These are phyloP conservation scores for Populus tremula DNA, from an alignment of 345 rosid species.

Conservation along the genomic window DNA sequence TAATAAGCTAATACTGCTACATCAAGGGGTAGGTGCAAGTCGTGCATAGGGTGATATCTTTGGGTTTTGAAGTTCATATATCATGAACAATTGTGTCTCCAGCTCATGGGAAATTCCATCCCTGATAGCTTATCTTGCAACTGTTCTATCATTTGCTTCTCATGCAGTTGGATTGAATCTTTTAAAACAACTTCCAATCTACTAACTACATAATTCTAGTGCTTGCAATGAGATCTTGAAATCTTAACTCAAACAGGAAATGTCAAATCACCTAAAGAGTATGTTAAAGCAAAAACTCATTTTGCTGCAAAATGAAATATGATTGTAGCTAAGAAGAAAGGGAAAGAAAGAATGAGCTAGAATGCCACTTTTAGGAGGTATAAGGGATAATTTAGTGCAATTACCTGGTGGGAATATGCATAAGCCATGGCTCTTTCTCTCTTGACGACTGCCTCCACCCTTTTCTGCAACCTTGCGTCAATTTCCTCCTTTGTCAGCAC, in stretches of 20 bases:
- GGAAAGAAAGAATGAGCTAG: neutral
- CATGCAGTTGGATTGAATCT: neutral
- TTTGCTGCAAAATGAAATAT: neutral
- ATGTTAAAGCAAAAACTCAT: neutral
- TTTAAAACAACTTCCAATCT: neutral
- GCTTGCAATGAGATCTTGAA: neutral
- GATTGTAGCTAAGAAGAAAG: neutral
- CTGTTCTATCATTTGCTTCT: neutral
- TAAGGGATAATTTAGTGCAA: neutral
- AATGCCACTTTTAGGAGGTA: neutral
- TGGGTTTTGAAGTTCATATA: neutral
- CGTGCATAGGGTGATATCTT: neutral
- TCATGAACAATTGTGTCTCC: neutral
- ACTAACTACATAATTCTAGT: neutral
- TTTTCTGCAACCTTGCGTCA: slow-evolving; percentile 70
- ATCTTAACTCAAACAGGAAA: neutral
- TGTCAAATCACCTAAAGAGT: neutral
- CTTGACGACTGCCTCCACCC: slow-evolving; percentile 75
- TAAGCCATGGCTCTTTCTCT: slow-evolving; percentile 91
- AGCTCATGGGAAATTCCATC: neutral
- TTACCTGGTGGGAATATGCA: slow-evolving; percentile 87
- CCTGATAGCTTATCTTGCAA: neutral
- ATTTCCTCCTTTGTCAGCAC: slow-evolving; percentile 69
- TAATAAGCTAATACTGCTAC: neutral
- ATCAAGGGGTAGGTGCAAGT: neutral